Evolutionary conservation across 2,329 filamentous ascomycete genomes (phyloP).

Genomic region (Emericellopsis cladophorae): DNA sequence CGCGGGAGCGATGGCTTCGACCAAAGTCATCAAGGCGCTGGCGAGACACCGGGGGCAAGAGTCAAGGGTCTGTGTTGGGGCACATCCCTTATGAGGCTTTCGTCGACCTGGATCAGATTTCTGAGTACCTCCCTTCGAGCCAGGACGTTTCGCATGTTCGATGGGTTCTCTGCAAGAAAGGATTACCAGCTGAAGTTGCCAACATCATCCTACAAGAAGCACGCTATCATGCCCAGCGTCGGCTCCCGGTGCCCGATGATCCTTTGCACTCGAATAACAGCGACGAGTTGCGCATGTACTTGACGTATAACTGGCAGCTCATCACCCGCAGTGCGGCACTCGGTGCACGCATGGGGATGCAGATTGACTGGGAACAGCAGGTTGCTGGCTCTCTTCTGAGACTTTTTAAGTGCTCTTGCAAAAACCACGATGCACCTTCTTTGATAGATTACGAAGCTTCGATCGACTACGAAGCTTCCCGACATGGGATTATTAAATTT

Average conservation of each 20-base stretch:
- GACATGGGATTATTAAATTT: too few species aligned
- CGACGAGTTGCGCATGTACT: slow-evolving; percentile 10
- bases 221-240: slow-evolving; percentile 2
- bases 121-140: neutral
- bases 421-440: neutral
- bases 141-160: slow-evolving; percentile 2
- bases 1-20: too few species aligned
- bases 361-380: slow-evolving; percentile 1
- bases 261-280: slow-evolving; percentile 8
- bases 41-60: neutral
- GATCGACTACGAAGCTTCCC: too few species aligned
- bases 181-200: slow-evolving; percentile 7
- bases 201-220: slow-evolving; percentile 6
- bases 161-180: slow-evolving; percentile 3
- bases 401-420: neutral
- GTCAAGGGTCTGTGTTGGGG: slow-evolving; percentile 1
- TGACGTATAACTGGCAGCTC: slow-evolving; percentile 13
- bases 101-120: neutral
- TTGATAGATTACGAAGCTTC: too few species aligned
- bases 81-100: slow-evolving; percentile 4
- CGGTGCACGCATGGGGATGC: slow-evolving; percentile 7
- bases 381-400: neutral
- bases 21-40: too few species aligned
- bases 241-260: slow-evolving; percentile 6
- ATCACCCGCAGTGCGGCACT: slow-evolving; percentile 12